phyloP scores from a whole-genome alignment of 2,329 filamentous ascomycete genomes.

The Dryadomyces quercivorus region DNA sequence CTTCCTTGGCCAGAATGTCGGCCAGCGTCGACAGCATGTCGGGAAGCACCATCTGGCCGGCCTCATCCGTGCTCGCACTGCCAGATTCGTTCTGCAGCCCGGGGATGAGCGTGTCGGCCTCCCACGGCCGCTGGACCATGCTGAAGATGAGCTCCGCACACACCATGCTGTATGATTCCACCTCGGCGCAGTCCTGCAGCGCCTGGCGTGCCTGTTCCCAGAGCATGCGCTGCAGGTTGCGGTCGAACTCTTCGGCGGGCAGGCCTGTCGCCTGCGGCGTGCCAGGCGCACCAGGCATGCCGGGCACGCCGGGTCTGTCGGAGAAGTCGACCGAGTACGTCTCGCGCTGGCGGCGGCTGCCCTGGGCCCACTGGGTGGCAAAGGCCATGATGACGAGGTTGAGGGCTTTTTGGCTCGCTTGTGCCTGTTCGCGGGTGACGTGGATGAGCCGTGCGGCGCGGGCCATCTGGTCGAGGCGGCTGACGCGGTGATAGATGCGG shows the following conservation, averaged over 20 bases:
- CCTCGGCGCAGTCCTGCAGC: conserved; percentile 21
- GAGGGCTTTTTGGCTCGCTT: conserved; percentile 30
- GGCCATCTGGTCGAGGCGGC: conserved; percentile 32
- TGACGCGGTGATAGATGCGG: conserved; percentile 35
- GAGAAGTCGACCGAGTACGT: conserved; percentile 9
- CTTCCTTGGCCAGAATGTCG: conserved; percentile 15
- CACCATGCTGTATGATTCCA: conserved; percentile 25
- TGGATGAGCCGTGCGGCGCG: conserved; percentile 25
- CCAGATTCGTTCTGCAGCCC: background rate
- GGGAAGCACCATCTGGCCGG: background rate
- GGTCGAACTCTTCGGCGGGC: conserved; percentile 22
- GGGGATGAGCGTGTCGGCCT: conserved; percentile 3
- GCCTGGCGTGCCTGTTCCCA: conserved; percentile 26
- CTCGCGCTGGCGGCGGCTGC: conserved; percentile 17
- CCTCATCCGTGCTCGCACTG: background rate
- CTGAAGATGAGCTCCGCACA: conserved; percentile 27
- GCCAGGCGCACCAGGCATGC: background rate
- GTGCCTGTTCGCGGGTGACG: conserved; percentile 28
- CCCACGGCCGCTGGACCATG: conserved; percentile 21
- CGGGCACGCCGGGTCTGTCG: background rate
- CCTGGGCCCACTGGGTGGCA: conserved; percentile 37
- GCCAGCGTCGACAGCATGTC: conserved; percentile 8
- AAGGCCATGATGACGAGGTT: conserved; percentile 39
- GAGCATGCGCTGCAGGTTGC: conserved; percentile 22
- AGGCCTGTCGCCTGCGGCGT: background rate